Conservation (phyloP, 106 monocot species). For the Dendrobium officinale region DNA sequence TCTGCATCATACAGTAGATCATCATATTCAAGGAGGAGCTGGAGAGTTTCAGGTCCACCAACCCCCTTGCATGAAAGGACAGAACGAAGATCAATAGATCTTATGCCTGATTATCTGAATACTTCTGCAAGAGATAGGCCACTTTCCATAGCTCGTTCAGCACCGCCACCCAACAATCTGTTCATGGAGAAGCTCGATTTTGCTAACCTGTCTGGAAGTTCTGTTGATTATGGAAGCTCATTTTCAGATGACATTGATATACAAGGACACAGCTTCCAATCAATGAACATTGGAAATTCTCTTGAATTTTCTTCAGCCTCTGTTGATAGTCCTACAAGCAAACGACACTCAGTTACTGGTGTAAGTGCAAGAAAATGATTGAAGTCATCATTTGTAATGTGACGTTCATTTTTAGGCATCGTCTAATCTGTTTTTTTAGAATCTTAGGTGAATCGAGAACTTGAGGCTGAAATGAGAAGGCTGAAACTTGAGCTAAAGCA, state of each 20-base stretch:
- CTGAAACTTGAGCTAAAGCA: conserved; percentile 78
- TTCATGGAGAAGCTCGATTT: conserved; percentile 21
- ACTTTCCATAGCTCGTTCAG: conserved; percentile 11
- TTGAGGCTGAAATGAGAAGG: conserved; percentile 74
- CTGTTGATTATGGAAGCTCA: conserved; percentile 18
- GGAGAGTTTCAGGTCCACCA: conserved; percentile 24
- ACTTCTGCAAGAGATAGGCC: conserved; percentile 19
- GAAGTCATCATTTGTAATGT: background rate
- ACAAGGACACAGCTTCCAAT: conserved; percentile 17
- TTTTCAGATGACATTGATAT: conserved; percentile 41
- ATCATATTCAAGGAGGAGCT: conserved; percentile 9
- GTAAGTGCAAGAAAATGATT: conserved; percentile 19
- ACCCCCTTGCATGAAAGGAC: background rate
- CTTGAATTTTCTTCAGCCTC: conserved; percentile 19
- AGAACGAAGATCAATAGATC: conserved; percentile 36
- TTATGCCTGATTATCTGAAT: conserved; percentile 18
- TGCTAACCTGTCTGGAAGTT: conserved; percentile 14
- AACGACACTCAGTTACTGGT: conserved; percentile 4
- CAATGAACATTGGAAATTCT: conserved; percentile 32
- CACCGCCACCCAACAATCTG: conserved; percentile 8
- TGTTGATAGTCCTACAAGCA: conserved; percentile 1
- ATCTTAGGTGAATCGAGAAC: conserved; percentile 28
- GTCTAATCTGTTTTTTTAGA: background rate
- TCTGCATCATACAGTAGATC: conserved; percentile 6
- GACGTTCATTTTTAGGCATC: background rate